Evolutionary conservation across 306 rosid species (phyloP).

Genomic region (Fragaria iinumae): DNA sequence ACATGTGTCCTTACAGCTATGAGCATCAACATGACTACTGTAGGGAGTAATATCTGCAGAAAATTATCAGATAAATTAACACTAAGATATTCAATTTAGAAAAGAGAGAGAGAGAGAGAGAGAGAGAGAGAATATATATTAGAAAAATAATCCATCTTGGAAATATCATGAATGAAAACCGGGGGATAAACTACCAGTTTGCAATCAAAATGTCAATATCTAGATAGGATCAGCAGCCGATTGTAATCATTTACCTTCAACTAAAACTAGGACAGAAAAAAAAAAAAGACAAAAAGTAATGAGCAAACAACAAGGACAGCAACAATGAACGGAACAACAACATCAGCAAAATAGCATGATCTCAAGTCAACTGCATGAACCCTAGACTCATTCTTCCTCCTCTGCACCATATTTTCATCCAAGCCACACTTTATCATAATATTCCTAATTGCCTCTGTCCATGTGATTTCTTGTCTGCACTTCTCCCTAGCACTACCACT

Average conservation of each 20-base stretch:
- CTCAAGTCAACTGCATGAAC: not conserved
- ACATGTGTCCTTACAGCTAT: constrained; percentile 76
- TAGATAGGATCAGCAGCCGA: not conserved
- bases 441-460: not conserved
- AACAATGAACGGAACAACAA: not conserved
- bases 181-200: not conserved
- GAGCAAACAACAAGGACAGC: not conserved
- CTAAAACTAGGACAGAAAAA: not conserved
- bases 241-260: not conserved
- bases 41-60: constrained; percentile 92
- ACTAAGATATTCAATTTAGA: not conserved
- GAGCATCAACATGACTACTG: constrained; percentile 75
- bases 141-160: not conserved
- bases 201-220: not conserved
- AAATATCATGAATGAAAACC: not conserved
- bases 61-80: constrained; percentile 26
- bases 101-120: no score
- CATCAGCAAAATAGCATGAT: not conserved
- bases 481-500: not conserved
- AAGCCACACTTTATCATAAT: not conserved
- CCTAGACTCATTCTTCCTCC: not conserved
- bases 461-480: not conserved
- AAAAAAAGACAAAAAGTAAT: not conserved
- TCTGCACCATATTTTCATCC: not conserved
- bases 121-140: not conserved